phyloP scores from a whole-genome alignment of 495 filamentous ascomycete genomes.

The Daldinia loculata region DNA sequence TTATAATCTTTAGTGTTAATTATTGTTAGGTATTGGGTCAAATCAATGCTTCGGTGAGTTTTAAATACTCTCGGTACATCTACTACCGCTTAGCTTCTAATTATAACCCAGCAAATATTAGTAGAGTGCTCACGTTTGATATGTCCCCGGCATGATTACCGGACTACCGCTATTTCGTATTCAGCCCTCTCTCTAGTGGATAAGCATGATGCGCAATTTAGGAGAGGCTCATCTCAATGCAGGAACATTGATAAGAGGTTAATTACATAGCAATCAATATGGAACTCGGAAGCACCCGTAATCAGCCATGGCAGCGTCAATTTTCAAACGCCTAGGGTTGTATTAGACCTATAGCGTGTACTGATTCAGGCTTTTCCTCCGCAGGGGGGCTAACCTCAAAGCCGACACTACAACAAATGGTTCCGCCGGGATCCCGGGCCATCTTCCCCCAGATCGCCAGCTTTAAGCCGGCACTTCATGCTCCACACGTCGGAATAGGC shows the following conservation, averaged over 20 bases:
- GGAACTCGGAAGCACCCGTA: conserved; percentile 27
- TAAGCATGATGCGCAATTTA: conserved; percentile 12
- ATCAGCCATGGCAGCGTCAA: conserved; percentile 26
- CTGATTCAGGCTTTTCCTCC: conserved; percentile 36
- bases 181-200: conserved; percentile 1
- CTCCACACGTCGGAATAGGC: conserved; percentile 39
- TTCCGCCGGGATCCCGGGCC: conserved; percentile 39
- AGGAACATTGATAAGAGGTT: conserved; percentile 27
- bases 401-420: conserved; percentile 11
- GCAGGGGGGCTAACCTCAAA: conserved; percentile 25
- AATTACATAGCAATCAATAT: conserved; percentile 34
- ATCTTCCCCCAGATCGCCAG: conserved; percentile 29
- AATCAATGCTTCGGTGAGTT: neutral
- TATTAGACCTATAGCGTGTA: conserved; percentile 12
- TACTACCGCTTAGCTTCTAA: conserved; percentile 3
- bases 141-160: conserved; percentile 20
- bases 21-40: too few relatives aligned
- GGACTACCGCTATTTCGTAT: conserved; percentile 19
- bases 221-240: conserved; percentile 27
- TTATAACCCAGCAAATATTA: neutral
- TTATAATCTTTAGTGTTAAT: too few relatives aligned
- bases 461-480: conserved; percentile 25
- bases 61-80: neutral
- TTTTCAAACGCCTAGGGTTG: conserved; percentile 17
- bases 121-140: neutral